phyloP scores from a whole-genome alignment of 768 basidiomycete species.

The Lactifluus hygrophoroides region DNA sequence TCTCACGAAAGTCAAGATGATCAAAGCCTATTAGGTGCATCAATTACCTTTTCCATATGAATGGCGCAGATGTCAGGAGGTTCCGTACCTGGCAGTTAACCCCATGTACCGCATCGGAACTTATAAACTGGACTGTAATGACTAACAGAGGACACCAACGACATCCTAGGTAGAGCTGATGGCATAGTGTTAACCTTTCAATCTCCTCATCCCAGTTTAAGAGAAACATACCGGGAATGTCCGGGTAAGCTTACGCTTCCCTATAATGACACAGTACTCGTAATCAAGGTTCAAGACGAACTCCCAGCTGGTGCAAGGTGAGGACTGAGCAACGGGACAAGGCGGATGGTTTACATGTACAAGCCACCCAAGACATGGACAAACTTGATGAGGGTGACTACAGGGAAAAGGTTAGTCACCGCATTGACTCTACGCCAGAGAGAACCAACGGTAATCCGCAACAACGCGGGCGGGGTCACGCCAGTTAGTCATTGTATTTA shows the following conservation, averaged over 20 bases:
- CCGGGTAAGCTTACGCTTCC: neutral
- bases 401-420: no score
- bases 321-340: no score
- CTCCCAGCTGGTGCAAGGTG: neutral
- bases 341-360: no score
- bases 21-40: neutral
- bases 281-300: slow-evolving; percentile 5
- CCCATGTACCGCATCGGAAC: neutral
- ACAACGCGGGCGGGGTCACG: no score
- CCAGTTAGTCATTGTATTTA: no score
- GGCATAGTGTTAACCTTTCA: neutral
- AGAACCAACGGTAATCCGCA: no score
- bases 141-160: neutral
- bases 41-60: no score
- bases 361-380: no score
- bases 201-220: neutral
- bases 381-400: no score
- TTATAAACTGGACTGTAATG: neutral
- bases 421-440: no score
- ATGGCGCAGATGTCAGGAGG: no score
- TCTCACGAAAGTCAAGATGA: neutral
- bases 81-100: neutral
- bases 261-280: neutral
- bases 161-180: neutral
- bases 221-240: neutral